Evolutionary conservation across 345 rosid species (phyloP).

Genomic region (Salix dunnii): DNA sequence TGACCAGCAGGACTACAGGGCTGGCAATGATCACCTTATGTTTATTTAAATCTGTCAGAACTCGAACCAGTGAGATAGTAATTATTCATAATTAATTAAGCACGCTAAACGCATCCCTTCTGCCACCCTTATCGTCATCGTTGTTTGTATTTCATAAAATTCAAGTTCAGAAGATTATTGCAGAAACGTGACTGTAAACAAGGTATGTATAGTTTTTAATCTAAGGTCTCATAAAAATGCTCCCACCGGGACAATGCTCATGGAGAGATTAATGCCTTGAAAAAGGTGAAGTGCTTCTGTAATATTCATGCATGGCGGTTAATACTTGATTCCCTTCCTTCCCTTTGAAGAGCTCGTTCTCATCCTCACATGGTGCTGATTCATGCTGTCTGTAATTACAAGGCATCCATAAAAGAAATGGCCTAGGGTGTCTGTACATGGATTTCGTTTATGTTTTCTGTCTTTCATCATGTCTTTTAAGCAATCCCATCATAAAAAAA

Average conservation of each 20-base stretch:
- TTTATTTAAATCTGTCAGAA: not conserved
- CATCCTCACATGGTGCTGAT: slow-evolving; percentile 39
- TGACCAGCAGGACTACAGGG: not conserved
- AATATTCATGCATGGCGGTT: slow-evolving; percentile 5
- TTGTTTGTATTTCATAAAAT: not conserved
- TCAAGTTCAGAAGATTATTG: not conserved
- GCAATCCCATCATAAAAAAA: not conserved
- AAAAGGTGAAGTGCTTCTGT: slow-evolving; percentile 8
- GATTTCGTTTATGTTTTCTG: slow-evolving; percentile 24
- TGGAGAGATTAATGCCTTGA: slow-evolving; percentile 5
- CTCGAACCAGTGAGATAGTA: not conserved
- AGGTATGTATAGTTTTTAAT: not conserved
- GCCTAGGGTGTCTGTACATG: slow-evolving; percentile 43
- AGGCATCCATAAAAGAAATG: slow-evolving; percentile 16
- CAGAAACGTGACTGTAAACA: not conserved
- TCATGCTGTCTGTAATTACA: slow-evolving; percentile 28
- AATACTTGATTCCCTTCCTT: slow-evolving; percentile 18
- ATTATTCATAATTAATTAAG: not conserved
- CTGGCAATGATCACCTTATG: not conserved
- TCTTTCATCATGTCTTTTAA: not conserved
- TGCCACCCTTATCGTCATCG: not conserved
- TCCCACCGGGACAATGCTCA: slow-evolving; percentile 24
- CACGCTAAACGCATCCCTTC: not conserved
- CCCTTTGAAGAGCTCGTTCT: slow-evolving; percentile 21
- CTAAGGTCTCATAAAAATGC: slow-evolving; percentile 15